Evolutionary conservation across 768 basidiomycete genomes (phyloP), one percentile per base, ranked within the genome.

Genomic region (Mycena crocata): DNA sequence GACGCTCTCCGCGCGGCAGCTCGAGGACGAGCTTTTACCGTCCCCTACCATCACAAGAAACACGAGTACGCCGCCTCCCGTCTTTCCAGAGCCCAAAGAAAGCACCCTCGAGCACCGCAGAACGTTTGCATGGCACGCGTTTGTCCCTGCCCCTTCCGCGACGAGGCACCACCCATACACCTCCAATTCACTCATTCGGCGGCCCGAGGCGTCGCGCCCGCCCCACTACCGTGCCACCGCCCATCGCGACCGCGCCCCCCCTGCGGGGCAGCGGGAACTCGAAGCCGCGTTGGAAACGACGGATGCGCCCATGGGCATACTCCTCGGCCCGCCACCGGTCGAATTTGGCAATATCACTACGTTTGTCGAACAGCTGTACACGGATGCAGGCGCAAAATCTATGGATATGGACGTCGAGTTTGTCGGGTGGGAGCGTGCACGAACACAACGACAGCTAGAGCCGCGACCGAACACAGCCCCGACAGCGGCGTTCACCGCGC

Each of bases 401-500:
- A n/a, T n/a, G n/a, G n/a, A n/a, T n/a, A n/a, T n/a, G n/a, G n/a
- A n/a, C n/a, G n/a, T n/a, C n/a, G n/a, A n/a, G n/a, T n/a, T n/a
- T n/a, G 9, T 8, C 17, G 44, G 5, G 39, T 14, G 14, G 24
- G 49, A 31, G 35, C 23, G 31, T 17, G 49, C 9, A 21, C 19
- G 37, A 31, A 37, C 17, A 40, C 2, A 37, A 34, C 17, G 30
- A 7, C 24, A 23, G 10, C 8, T 46, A 42, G 34, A 28, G 31
- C 48, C 40, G 37, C 59, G 57, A 2, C n/a, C 55, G 28, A 66
- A 48, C n/a, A 62, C 68, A 15, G 57, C 60, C 12, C 64, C 64
- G 56, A 49, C 64, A 26, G 50, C 42, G 46, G 50, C 54, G 17
- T 66, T 63, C 44, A 28, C 48, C 5, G 56, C 31, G 23, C 34